These are phyloP conservation scores for Aspergillus aculeatus DNA, from an alignment of 2,329 filamentous ascomycete genomes.

Conservation along the genomic window DNA sequence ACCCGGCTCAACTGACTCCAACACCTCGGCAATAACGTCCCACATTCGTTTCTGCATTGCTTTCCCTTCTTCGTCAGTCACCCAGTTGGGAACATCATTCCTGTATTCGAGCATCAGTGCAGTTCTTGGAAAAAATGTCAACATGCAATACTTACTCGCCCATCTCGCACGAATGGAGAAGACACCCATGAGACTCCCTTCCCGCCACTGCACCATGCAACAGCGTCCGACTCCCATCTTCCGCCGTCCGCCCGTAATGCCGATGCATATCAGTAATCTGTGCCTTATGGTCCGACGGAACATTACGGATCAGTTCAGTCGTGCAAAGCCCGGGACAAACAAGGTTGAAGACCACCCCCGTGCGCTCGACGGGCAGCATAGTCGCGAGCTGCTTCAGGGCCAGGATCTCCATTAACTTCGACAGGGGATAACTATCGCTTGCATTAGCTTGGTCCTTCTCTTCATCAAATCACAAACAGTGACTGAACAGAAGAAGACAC, in stretches of 20 bases:
- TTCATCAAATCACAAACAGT: neutral
- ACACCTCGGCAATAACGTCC: neutral
- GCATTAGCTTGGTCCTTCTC: neutral
- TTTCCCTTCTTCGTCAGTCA: conserved; percentile 6
- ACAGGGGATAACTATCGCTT: conserved; percentile 20
- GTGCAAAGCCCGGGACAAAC: conserved; percentile 33
- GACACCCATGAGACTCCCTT: conserved; percentile 27
- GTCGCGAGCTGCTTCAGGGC: conserved; percentile 30
- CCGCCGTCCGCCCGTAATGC: conserved; percentile 26
- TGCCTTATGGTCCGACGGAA: conserved; percentile 19
- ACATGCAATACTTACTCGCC: neutral
- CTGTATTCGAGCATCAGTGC: neutral
- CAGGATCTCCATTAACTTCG: conserved; percentile 37
- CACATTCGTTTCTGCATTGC: conserved; percentile 7
- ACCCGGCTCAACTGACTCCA: conserved; percentile 6
- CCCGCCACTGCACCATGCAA: conserved; percentile 29
- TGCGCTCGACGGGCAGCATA: conserved; percentile 21
- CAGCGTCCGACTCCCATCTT: conserved; percentile 33
- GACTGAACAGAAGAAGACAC: neutral
- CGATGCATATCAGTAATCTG: conserved; percentile 20
- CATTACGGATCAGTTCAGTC: conserved; percentile 27
- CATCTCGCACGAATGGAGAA: conserved; percentile 7
- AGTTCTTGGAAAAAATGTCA: no score
- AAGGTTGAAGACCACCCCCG: conserved; percentile 33
- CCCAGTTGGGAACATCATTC: conserved; percentile 7